Evolutionary conservation across 31 red algal species (phyloP).

Genomic region (Porphyra umbilicalis): DNA sequence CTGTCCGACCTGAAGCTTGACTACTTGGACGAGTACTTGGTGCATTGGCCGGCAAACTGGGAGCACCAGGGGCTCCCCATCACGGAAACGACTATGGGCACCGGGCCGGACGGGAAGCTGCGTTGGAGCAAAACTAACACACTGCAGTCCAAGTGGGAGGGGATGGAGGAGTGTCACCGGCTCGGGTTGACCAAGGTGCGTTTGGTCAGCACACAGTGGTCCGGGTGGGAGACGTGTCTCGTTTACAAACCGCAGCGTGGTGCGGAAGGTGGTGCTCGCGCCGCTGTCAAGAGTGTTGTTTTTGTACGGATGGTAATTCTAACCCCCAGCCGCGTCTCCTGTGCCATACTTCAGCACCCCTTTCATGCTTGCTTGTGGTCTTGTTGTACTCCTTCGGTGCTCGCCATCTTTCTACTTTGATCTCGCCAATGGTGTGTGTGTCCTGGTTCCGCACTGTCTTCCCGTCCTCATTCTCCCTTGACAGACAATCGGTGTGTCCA

Average conservation of each 20-base stretch:
- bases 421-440: no score
- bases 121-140: conserved; percentile 7
- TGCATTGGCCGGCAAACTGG: conserved; percentile 67
- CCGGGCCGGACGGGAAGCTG: conserved; percentile 14
- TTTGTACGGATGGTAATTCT: not conserved
- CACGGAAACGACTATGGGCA: conserved; percentile 34
- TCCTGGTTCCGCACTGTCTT: not conserved
- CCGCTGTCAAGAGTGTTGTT: not conserved
- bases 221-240: no score
- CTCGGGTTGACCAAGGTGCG: conserved; percentile 53
- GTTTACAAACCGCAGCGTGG: not conserved
- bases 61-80: conserved; percentile 18
- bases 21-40: conserved; percentile 66
- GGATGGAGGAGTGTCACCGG: conserved; percentile 72
- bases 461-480: no score
- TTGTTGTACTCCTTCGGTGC: no score
- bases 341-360: no score
- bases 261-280: not conserved
- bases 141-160: conserved; percentile 20
- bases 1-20: conserved; percentile 62
- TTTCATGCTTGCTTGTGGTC: no score
- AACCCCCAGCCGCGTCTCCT: no score
- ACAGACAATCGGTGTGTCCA: conserved; percentile 58
- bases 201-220: no score
- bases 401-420: no score